Evolutionary conservation across 441 rosid species (phyloP).

Genomic region (Adansonia grandidieri): DNA sequence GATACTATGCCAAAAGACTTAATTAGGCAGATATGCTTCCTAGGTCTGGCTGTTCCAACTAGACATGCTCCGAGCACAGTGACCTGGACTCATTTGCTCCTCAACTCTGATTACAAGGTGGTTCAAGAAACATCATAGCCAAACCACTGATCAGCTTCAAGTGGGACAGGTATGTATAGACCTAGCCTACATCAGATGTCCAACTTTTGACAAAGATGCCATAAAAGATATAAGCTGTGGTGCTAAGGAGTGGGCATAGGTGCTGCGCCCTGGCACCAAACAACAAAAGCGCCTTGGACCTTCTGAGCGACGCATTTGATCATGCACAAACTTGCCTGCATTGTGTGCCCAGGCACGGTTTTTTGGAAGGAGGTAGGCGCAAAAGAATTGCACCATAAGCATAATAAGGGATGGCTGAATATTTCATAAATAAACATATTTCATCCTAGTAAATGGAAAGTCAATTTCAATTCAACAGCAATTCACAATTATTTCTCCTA

Average conservation of each 20-base stretch:
- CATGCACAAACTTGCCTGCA: no score
- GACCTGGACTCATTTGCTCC: not conserved
- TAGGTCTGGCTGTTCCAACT: not conserved
- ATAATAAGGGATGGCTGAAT: not conserved
- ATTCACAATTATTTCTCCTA: not conserved
- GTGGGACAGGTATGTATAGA: not conserved
- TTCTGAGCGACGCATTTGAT: no score
- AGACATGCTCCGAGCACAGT: not conserved
- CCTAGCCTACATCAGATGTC: constrained; percentile 2
- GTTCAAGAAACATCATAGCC: not conserved
- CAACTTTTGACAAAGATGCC: no score
- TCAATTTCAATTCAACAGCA: not conserved
- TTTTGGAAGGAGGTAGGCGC: not conserved
- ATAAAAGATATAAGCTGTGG: no score
- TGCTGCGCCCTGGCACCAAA: no score
- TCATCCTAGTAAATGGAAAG: not conserved
- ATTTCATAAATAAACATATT: not conserved
- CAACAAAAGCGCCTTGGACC: no score
- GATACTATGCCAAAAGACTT: not conserved
- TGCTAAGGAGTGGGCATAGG: no score
- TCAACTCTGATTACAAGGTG: not conserved
- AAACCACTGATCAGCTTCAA: not conserved
- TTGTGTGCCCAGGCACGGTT: no score
- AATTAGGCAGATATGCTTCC: not conserved
- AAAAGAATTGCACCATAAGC: not conserved